Base-by-base conservation (phyloP, 306 rosid genomes). In the Begonia loranthoides region DNA sequence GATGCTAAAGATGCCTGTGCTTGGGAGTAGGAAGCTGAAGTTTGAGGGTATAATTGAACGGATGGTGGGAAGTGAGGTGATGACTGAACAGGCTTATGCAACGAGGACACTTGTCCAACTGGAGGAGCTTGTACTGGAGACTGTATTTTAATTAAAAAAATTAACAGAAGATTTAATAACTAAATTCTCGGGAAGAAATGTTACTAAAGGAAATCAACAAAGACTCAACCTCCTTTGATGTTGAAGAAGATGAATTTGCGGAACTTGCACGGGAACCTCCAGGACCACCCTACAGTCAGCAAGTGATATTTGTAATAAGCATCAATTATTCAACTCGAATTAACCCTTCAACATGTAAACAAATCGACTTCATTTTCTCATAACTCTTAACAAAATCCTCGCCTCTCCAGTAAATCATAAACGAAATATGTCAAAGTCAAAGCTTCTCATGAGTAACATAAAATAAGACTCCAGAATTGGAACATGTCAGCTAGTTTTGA, bases 51-150 rank as follows among this genome's bases (percentile, higher is more conserved):
- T 52, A 64, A 64, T 54, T 71, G 93, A 63, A 55, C 61, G 47
- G 88, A 61, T 59, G 89, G 72, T 50, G 83, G 87, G 58, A 82
- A 54, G 51, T 77, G 78, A 76, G 77, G 88, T 38, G 95, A 82
- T 60, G 92, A 78, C 56, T 68, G 92, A 65, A 64, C 45, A 56
- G 73, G 69, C 58, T 82, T 90, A 65, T 72, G 83, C 58, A 70
- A 53, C 64, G 85, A 83, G 44, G 87, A 72, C 52, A 65, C 63
- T 62, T 77, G 82, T 56, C 79, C 74, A 49, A 56, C 65, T 4
- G 79, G 77, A 24, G 84, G 77, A 67, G 67, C 66, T 66, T 77
- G 82, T 10, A 65, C 73, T 52, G 33, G 50, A 13, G 87, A 46
- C 64, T 78, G 83, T n/a, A n/a, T n/a, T n/a, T n/a, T n/a, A n/a